A percentile compares a stretch with the other conserved stretches of the same genome.
phyloP scores from a whole-genome alignment of 257 asterid genomes.

The Leptodermis oblonga region DNA sequence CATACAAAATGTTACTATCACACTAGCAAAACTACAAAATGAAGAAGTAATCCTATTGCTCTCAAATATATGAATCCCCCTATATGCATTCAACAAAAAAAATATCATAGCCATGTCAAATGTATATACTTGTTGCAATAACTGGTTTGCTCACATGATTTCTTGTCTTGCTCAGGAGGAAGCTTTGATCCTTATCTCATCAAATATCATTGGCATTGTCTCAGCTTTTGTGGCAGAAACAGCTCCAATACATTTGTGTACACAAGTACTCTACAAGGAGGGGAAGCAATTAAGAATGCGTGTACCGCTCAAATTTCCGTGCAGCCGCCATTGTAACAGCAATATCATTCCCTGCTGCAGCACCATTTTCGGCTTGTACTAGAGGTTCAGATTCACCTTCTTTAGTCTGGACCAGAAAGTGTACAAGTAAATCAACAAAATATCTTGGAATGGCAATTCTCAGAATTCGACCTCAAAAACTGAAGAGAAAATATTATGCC shows the following conservation, averaged over 20 bases:
- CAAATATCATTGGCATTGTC: neutral
- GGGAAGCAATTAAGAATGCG: slow-evolving; percentile 22
- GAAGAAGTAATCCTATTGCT: neutral
- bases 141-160: slow-evolving; percentile 5
- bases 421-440: neutral
- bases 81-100: slow-evolving; percentile 3
- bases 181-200: neutral
- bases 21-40: slow-evolving; percentile 8
- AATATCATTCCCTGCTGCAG: slow-evolving; percentile 33
- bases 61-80: neutral
- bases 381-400: slow-evolving; percentile 69
- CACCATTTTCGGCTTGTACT: slow-evolving; percentile 48
- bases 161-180: slow-evolving; percentile 4
- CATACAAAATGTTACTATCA: slow-evolving; percentile 6
- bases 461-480: too few species aligned
- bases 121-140: slow-evolving; percentile 4
- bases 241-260: neutral
- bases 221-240: neutral
- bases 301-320: slow-evolving; percentile 49
- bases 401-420: slow-evolving; percentile 37
- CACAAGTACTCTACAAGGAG: neutral
- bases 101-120: slow-evolving; percentile 14
- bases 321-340: slow-evolving; percentile 41
- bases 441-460: neutral
- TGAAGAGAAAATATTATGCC: too few species aligned